Percentiles rank a stretch among this genome's conserved stretches.
These are phyloP conservation scores for Evansstolkia leycettana DNA, from an alignment of 495 filamentous ascomycete species.

Conservation along the genomic window DNA sequence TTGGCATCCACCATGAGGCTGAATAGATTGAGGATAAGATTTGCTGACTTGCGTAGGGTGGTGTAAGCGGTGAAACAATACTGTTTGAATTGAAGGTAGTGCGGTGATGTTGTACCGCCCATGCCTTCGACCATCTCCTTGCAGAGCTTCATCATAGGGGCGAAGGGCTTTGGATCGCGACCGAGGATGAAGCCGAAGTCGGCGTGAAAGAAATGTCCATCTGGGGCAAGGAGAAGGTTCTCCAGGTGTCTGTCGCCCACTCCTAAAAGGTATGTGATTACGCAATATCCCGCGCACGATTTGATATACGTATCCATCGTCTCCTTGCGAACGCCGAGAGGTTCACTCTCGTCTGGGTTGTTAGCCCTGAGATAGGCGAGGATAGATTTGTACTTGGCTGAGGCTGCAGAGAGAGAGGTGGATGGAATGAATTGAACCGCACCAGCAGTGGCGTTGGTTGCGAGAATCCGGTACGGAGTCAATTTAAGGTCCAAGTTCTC, in stretches of 20 bases:
- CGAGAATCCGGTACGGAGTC: slow-evolving; percentile 90
- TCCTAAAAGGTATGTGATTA: slow-evolving; percentile 97
- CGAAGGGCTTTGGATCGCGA: slow-evolving; percentile 94
- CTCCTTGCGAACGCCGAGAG: slow-evolving; percentile 80
- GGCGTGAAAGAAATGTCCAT: slow-evolving; percentile 93
- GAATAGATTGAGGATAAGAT: slow-evolving; percentile 92
- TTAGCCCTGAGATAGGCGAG: slow-evolving; percentile 80
- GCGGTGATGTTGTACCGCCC: slow-evolving; percentile 67
- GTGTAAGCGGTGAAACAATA: slow-evolving; percentile 95
- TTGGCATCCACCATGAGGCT: slow-evolving; percentile 95
- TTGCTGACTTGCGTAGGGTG: slow-evolving; percentile 75
- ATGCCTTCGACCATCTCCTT: slow-evolving; percentile 99
- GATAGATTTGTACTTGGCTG: slow-evolving; percentile 70
- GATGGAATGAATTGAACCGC: slow-evolving; percentile 89
- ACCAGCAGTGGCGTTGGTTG: slow-evolving; percentile 78
- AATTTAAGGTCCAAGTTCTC: slow-evolving; percentile 96
- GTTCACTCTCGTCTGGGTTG: slow-evolving; percentile 75
- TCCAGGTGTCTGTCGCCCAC: slow-evolving; percentile 95
- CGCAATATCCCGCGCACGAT: slow-evolving; percentile 94
- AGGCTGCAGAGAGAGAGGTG: slow-evolving; percentile 65
- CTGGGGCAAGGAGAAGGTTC: slow-evolving; percentile 82
- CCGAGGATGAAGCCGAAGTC: slow-evolving; percentile 98
- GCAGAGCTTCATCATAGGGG: slow-evolving; percentile 90
- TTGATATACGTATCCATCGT: slow-evolving; percentile 93
- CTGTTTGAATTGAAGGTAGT: slow-evolving; percentile 80